Base-by-base conservation (phyloP, 2,329 filamentous ascomycete genomes). In the Tympanopsis confertula region DNA sequence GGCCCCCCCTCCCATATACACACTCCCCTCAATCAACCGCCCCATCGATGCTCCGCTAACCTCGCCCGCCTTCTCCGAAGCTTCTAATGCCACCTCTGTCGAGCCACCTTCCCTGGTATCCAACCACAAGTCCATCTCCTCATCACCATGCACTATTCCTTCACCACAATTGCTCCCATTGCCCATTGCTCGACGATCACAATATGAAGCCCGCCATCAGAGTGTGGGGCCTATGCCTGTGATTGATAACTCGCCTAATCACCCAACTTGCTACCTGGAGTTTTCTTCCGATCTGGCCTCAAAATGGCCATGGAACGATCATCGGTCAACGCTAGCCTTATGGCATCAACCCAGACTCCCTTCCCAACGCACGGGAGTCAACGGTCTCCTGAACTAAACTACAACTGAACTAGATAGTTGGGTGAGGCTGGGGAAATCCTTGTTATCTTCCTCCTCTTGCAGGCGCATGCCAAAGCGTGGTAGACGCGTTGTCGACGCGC, bases 41-140 rank as follows among this genome's bases (percentile, higher is more conserved):
- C 52, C 51, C 17, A 49, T 58, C 42, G 72, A 77, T 44, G 66
- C 66, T 3, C 69, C 73, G 20, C 62, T 77, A 49, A 71, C 69
- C 20, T 79, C 74, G 12, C 74, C 74, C 7, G 66, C 68, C 37
- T 71, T 68, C 50, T 77, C 73, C 1, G 69, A 74, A 40, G 59
- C 64, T 35, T 78, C 72, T 3, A 54, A 56, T 41, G 44, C 54
- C 15, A n/a, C n/a, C n/a, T n/a, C n/a, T n/a, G n/a, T n/a, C n/a
- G n/a, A n/a, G n/a, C n/a, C n/a, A n/a, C 74, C 74, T n/a, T 78
- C 73, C 2, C 61, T 79, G 49, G 63, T 78, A 35, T 78, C 74
- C 3, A 74, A 79, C 51, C 59, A 63, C 44, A 63, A 61, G 44
- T 67, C 64, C 2, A 56, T 61, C 37, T 59, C 56, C 40, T 66